Evolutionary conservation across 2,329 filamentous ascomycete genomes (phyloP), one percentile per base, ranked within the genome.

Genomic region (Venturia aucupariae): DNA sequence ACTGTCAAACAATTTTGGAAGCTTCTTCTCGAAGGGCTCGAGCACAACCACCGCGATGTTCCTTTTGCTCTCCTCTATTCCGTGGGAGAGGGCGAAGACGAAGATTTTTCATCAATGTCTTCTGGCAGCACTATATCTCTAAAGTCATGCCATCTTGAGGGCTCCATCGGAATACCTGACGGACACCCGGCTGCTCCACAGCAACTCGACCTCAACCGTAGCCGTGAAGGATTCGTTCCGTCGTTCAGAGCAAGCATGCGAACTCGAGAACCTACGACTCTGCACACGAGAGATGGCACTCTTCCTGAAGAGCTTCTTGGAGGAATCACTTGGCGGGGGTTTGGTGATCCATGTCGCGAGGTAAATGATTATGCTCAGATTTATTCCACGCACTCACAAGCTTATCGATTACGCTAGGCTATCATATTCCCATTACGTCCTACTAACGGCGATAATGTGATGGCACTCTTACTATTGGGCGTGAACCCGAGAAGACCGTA

Each of bases 1-100:
- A 71, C 68, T 38, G 69, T 68, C 48, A 75, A 68, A 68, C 73
- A 76, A 2, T 77, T 83, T 46, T 84, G 81, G 79, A 73, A 74
- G 62, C 78, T 41, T n/a, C 22, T 61, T 4, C n/a, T 65, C 19
- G 42, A 65, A 32, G 44, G 42, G 8, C 64, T 65, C 24, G 60
- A 63, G 22, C 54, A 61, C 27, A 65, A 62, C 35, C 22, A 63
- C 32, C 46, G 32, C 10, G 64, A 65, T 39, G 46, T 65, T 24
- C 64, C 64, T 24, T 62, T 65, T 32, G 64, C 64, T 24, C 60
- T 65, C 24, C 32, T 65, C 2, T 65, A 65, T 48, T 51, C 41
- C 30, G 60, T 65, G 8, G 60, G 44, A 27, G 64, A 65, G 19
- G 63, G 22, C 13, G 64, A 62, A 35, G 57, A 63, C 32, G 54